Evolutionary conservation across 2,329 filamentous ascomycete species (phyloP).

Genomic region (Hirsutella rhossiliensis): DNA sequence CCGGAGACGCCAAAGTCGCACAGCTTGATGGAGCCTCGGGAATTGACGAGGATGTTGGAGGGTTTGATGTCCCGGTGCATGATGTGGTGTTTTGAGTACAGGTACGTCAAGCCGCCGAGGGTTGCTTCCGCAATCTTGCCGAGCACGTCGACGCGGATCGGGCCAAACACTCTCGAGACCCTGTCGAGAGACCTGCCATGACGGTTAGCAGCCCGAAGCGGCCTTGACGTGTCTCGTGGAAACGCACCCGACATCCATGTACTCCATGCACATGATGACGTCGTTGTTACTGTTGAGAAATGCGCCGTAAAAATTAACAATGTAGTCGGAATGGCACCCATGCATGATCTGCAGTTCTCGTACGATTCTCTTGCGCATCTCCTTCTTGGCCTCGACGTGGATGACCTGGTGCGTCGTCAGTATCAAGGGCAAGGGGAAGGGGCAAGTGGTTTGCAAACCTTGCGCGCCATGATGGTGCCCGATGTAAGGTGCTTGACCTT

Average conservation of each 20-base stretch:
- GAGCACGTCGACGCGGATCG: conserved; percentile 87
- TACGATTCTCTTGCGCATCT: conserved; percentile 92
- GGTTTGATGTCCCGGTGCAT: conserved; percentile 99
- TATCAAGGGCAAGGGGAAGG: not conserved
- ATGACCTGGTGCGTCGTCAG: conserved; percentile 55
- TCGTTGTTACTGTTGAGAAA: conserved; percentile 95
- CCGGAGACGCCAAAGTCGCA: conserved; percentile 99
- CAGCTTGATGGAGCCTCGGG: conserved; percentile 85
- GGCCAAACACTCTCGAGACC: conserved; percentile 89
- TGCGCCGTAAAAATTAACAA: conserved; percentile 95
- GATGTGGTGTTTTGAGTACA: conserved; percentile 91
- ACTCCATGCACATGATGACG: conserved; percentile 99
- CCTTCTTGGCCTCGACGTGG: conserved; percentile 94
- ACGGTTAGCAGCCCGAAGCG: not conserved
- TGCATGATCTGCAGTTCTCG: conserved; percentile 97
- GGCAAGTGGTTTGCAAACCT: conserved; percentile 43
- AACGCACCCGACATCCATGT: conserved; percentile 97
- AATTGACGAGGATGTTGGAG: conserved; percentile 95
- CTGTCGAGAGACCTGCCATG: conserved; percentile 68
- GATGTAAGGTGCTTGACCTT: conserved; percentile 94
- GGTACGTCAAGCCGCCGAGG: conserved; percentile 82
- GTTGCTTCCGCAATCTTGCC: conserved; percentile 97
- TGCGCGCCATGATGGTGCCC: conserved; percentile 93
- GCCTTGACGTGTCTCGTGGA: not conserved
- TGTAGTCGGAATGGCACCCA: conserved; percentile 91